A percentile compares a stretch with the other conserved stretches of the same genome.
Conservation (phyloP, 2,329 filamentous ascomycete species). For the Fusarium sp. region DNA sequence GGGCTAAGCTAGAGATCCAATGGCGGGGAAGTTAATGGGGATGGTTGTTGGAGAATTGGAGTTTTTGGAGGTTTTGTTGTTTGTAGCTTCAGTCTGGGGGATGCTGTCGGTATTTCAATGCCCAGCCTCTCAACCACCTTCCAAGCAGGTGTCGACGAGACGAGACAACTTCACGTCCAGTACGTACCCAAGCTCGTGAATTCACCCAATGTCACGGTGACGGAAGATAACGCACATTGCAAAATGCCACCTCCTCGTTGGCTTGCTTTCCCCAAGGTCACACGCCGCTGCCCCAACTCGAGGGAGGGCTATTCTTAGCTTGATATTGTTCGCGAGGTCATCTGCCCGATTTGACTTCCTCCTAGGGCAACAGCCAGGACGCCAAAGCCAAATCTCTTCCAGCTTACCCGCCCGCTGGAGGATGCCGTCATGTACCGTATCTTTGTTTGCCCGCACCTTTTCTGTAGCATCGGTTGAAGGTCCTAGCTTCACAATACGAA, state of each 20-base stretch:
- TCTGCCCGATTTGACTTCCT: constrained; percentile 33
- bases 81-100: background rate
- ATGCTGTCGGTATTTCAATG: background rate
- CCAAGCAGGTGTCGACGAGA: background rate
- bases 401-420: background rate
- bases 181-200: background rate
- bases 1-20: background rate
- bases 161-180: background rate
- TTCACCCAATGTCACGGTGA: constrained; percentile 8
- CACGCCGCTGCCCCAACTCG: background rate
- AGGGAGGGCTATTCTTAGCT: constrained; percentile 12
- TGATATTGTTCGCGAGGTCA: constrained; percentile 25
- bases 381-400: constrained; percentile 1
- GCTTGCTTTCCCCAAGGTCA: constrained; percentile 11
- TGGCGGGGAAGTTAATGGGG: constrained; percentile 17
- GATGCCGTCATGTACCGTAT: constrained; percentile 5
- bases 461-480: background rate
- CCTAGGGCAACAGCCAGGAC: constrained; percentile 17
- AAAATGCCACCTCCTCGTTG: constrained; percentile 2
- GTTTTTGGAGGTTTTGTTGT: background rate
- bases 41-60: constrained; percentile 29
- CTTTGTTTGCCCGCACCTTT: background rate
- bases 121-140: background rate
- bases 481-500: background rate
- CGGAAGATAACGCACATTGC: background rate